Percentiles rank a stretch among this genome's conserved stretches.
Conservation (phyloP, 2,329 filamentous ascomycete genomes). For the Monilinia aucupariae region DNA sequence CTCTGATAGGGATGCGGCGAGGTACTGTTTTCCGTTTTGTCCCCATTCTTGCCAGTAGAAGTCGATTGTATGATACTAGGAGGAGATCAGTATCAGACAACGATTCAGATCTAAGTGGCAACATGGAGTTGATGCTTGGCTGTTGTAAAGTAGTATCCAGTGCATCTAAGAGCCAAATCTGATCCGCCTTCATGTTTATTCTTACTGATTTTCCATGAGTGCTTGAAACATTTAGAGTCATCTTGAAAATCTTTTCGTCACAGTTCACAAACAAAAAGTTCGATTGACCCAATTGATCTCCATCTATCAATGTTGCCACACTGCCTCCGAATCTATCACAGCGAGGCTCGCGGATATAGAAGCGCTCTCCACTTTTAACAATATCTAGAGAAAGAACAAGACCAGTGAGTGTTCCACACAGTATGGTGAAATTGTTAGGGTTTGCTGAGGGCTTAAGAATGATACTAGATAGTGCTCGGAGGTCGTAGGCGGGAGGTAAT, state of each 20-base stretch:
- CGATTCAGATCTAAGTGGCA: conserved; percentile 39
- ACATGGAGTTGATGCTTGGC: conserved; percentile 45
- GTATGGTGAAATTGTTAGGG: conserved; percentile 20
- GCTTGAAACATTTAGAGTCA: conserved; percentile 20
- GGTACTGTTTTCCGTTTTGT: conserved; percentile 44
- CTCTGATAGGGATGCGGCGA: conserved; percentile 42
- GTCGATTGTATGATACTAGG: conserved; percentile 45
- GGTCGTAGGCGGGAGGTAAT: not conserved
- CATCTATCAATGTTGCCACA: conserved; percentile 27
- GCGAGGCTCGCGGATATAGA: conserved; percentile 18
- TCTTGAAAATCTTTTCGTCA: conserved; percentile 40
- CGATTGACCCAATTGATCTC: conserved; percentile 20
- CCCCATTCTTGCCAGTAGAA: conserved; percentile 51
- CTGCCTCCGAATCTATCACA: conserved; percentile 30
- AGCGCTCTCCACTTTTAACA: conserved; percentile 5
- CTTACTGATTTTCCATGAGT: not conserved
- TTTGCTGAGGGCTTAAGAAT: conserved; percentile 13
- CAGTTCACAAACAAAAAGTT: conserved; percentile 44
- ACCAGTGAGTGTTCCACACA: conserved; percentile 34
- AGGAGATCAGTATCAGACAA: conserved; percentile 37
- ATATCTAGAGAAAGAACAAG: conserved; percentile 27
- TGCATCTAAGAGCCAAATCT: conserved; percentile 49
- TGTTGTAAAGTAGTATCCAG: conserved; percentile 43
- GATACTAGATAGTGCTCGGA: conserved; percentile 30
- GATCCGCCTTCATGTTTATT: conserved; percentile 25